Evolutionary conservation across 2,329 filamentous ascomycete species (phyloP), one percentile per base, ranked within the genome.

Genomic region (Penicillium psychrosexuale): DNA sequence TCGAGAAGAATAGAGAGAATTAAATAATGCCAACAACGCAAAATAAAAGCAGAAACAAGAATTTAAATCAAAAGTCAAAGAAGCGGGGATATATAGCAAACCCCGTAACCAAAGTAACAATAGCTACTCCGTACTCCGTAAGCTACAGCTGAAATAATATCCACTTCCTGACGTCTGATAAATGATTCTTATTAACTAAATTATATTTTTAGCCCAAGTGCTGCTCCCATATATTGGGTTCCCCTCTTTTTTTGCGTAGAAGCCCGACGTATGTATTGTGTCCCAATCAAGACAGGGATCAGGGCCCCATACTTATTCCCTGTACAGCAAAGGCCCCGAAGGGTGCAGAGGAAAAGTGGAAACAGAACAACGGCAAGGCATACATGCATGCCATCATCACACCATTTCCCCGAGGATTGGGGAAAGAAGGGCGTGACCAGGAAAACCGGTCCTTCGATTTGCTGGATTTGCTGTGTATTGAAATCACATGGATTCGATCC

Each of bases 211-310:
- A 19, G 38, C 38, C 19, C 11, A 49, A 40, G 13, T 45, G 11
- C 3, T 30, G 17, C 42, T 30, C 24, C 30, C 36, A 36, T 48
- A 37, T 38, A 36, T 38, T 52, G 27, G 27, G 13, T 43, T 40
- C 39, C 51, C 51, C 51, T 39, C 39, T 38, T 49, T 38, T 48
- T 39, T 27, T 31, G 19, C 19, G 28, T 51, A 54, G 49, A 52
- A 52, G 52, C 52, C 52, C 33, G 47, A 54, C 47, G 47, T 34
- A 54, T 54, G 52, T 51, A 51, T 30, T 34, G 52, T 51, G 52
- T 54, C 52, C 52, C 47, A 51, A 54, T 45, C 47, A 43, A 51
- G 43, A 45, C 52, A 54, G 40, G 47, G 47, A 54, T 54, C 46
- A 43, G 27, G 24, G 13, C 30, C 31, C 42, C 17, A 44, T 17